A percentile compares a stretch with the other conserved stretches of the same genome.
Conservation (phyloP, 1,284 basidiomycete genomes). For the Afroboletus lepidellus region DNA sequence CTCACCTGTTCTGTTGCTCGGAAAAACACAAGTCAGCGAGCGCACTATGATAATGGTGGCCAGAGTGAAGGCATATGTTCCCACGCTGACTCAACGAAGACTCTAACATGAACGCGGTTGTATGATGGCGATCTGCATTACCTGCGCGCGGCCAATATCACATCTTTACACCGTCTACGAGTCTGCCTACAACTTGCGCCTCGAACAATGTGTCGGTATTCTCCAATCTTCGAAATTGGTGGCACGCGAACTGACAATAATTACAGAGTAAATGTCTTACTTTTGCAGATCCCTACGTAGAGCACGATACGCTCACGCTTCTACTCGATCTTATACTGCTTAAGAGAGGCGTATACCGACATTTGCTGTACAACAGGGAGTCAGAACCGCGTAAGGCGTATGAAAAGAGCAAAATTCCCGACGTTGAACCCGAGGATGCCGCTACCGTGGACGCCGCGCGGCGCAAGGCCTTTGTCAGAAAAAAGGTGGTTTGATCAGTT, state of each 20-base stretch:
- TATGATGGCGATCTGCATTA: constrained; percentile 72
- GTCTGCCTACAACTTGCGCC: constrained; percentile 78
- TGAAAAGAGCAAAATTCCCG: constrained; percentile 9
- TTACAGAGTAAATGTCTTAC: constrained; percentile 57
- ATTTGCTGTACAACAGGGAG: constrained; percentile 87
- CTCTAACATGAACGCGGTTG: not conserved
- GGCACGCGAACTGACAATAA: constrained; percentile 11
- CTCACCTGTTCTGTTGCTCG: not conserved
- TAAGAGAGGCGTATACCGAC: constrained; percentile 84
- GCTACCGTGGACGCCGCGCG: not conserved
- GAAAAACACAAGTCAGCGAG: not conserved
- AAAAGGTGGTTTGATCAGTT: constrained; percentile 22
- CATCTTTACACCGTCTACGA: constrained; percentile 85
- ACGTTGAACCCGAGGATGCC: not conserved
- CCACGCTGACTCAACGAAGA: constrained; percentile 3
- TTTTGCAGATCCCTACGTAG: constrained; percentile 89
- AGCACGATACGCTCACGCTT: constrained; percentile 78
- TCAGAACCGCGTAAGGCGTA: constrained; percentile 52
- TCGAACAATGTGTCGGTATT: constrained; percentile 68
- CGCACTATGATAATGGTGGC: too few species aligned
- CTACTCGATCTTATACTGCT: constrained; percentile 84
- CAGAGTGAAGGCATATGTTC: too few species aligned
- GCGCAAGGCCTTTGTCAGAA: constrained; percentile 10
- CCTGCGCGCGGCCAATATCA: constrained; percentile 64
- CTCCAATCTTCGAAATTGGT: not conserved